These are phyloP conservation scores for Xylariaceae sp. DNA, from an alignment of 2,329 filamentous ascomycete genomes.

Conservation along the genomic window DNA sequence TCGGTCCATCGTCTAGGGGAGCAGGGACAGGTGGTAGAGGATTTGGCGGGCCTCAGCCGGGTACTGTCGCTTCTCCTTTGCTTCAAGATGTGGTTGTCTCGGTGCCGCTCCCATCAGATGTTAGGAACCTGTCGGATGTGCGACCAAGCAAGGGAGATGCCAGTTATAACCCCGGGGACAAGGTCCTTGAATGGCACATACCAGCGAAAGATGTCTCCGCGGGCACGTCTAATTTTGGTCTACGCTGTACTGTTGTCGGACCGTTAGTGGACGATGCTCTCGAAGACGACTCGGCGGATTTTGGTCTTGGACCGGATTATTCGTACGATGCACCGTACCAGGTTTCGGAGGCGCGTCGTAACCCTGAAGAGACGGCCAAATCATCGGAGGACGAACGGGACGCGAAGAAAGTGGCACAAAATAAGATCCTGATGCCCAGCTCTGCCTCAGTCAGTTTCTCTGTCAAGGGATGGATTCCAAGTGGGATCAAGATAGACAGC, in stretches of 20 bases:
- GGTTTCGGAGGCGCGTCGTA: constrained; percentile 33
- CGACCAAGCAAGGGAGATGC: constrained; percentile 78
- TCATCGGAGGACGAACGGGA: constrained; percentile 43
- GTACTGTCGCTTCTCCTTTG: constrained; percentile 52
- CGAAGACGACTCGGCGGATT: constrained; percentile 43
- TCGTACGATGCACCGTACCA: constrained; percentile 55
- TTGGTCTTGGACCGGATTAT: constrained; percentile 48
- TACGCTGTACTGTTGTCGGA: constrained; percentile 78
- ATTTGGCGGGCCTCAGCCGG: constrained; percentile 43
- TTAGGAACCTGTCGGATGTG: constrained; percentile 79
- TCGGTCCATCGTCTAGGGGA: constrained; percentile 38
- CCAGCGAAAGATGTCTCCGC: constrained; percentile 68
- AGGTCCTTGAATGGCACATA: constrained; percentile 75
- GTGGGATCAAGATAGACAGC: constrained; percentile 62
- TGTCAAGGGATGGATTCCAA: constrained; percentile 63
- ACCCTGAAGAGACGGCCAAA: constrained; percentile 28
- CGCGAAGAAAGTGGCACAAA: constrained; percentile 55
- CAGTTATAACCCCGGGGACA: constrained; percentile 68
- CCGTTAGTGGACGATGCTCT: constrained; percentile 45
- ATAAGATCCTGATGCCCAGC: constrained; percentile 73
- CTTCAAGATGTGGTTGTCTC: constrained; percentile 74
- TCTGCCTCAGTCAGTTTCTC: constrained; percentile 69
- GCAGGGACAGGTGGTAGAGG: constrained; percentile 35
- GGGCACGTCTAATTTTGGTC: constrained; percentile 61
- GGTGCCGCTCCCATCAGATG: constrained; percentile 71